These are phyloP conservation scores for Trametes sp. DNA, from an alignment of 1,284 basidiomycete species.

Conservation along the genomic window DNA sequence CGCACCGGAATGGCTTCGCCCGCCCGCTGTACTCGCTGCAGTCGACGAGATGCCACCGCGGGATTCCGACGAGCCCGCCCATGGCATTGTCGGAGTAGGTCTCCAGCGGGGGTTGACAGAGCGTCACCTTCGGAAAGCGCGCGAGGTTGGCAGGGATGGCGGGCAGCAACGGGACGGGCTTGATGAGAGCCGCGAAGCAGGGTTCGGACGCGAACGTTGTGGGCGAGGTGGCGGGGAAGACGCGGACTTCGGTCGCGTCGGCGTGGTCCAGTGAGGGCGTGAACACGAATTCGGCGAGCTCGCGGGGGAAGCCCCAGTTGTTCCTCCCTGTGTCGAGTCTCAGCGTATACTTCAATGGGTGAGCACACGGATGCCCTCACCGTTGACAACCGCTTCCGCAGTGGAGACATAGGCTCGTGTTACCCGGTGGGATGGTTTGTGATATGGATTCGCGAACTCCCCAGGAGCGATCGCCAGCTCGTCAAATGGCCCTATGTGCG, in stretches of 20 bases:
- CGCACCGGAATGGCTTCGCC: slow-evolving; percentile 24
- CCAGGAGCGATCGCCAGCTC: slow-evolving; percentile 28
- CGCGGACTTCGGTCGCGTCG: slow-evolving; percentile 27
- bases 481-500: slow-evolving; percentile 22
- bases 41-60: slow-evolving; percentile 26
- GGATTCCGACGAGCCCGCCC: slow-evolving; percentile 23
- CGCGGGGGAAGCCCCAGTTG: slow-evolving; percentile 30
- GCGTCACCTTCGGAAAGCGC: slow-evolving; percentile 21
- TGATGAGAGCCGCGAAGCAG: slow-evolving; percentile 31
- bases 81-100: slow-evolving; percentile 8
- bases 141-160: slow-evolving; percentile 25
- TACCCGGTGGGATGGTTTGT: slow-evolving; percentile 20
- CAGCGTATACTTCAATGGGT: too few relatives aligned
- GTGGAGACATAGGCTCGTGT: slow-evolving; percentile 30
- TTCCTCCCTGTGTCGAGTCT: slow-evolving; percentile 15
- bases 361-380: background rate
- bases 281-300: slow-evolving; percentile 30
- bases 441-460: slow-evolving; percentile 31
- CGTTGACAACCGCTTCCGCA: slow-evolving; percentile 21
- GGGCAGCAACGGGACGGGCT: slow-evolving; percentile 27
- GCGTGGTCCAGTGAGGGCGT: slow-evolving; percentile 26
- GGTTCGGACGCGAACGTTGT: slow-evolving; percentile 18
- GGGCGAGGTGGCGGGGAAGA: slow-evolving; percentile 29
- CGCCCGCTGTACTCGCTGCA: slow-evolving; percentile 17
- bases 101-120: slow-evolving; percentile 29